Evolutionary conservation across 2,329 filamentous ascomycete genomes (phyloP), one percentile per base, ranked within the genome.

Genomic region (Trichoderma oligosporum): DNA sequence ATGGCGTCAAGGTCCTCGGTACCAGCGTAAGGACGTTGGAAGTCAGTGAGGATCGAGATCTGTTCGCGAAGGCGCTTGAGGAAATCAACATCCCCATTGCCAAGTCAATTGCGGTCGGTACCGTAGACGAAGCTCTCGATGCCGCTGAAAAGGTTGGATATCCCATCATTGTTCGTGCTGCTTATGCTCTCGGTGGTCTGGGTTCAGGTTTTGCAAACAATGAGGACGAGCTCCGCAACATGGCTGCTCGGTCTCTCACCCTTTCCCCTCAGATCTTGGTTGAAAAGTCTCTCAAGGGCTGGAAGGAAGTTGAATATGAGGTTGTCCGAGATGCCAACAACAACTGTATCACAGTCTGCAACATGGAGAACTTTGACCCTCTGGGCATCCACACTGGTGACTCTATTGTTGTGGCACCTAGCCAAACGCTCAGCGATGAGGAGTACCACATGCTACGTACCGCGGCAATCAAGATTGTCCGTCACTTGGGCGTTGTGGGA

Each of bases 381-480:
- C 84, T 99, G 35, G 94, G 94, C 69, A 95, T 96, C 56, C 94
- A 99, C 76, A 99, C 94, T 45, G 94, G 94, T 77, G 94, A 99
- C 80, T 97, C 92, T 67, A 99, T 99, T 67, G 94, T 99, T 62
- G 93, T 97, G 60, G 94, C 94, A 38, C 94, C 94, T 48, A 94
- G 89, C 76, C 94, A 99, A 78, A 99, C 94, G 22, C 80, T 99
- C 68, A 96, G 89, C 69, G 94, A 99, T 67, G 94, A 97, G 79
- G 94, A 99, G 75, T 99, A 97, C 74, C 92, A 99, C 80, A 97
- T 99, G 94, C 89, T 99, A 66, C 91, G 94, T 68, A 91, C 91
- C 39, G 92, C 94, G 61, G 91, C 94, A 45, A 97, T 97, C 80
- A 97, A 97, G 82, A 97, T 99, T 68, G 89, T 99, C 67, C 88